These are phyloP conservation scores for Daldinia grandis DNA, from an alignment of 495 filamentous ascomycete species.

Conservation along the genomic window DNA sequence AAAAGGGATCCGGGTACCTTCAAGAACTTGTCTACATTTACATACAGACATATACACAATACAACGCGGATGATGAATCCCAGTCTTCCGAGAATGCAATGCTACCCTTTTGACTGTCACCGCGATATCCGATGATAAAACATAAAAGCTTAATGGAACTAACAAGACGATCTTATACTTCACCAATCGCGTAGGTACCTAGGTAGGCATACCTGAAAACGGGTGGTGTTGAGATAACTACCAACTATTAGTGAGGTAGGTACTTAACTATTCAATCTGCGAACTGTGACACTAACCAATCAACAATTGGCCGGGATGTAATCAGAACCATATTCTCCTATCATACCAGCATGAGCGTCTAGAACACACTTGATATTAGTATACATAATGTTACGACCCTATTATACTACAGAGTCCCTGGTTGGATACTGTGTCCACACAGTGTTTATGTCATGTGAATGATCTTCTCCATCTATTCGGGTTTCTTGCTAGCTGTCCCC, in stretches of 20 bases:
- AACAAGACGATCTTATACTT: neutral
- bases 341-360: neutral
- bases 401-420: neutral
- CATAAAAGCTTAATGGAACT: neutral
- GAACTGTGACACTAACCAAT: too few relatives aligned
- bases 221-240: neutral
- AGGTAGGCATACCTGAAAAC: neutral
- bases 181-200: neutral
- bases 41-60: neutral
- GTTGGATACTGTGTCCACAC: neutral
- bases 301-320: too few relatives aligned
- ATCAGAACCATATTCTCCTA: neutral
- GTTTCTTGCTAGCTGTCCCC: conserved; percentile 50
- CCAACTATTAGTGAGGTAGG: neutral
- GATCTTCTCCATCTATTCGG: conserved; percentile 15
- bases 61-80: neutral
- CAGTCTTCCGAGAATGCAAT: neutral
- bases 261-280: too few relatives aligned
- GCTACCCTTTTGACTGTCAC: neutral
- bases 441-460: neutral
- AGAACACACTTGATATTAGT: neutral
- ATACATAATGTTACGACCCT: neutral
- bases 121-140: neutral
- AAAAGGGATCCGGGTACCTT: neutral
- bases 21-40: neutral